Evolutionary conservation across 2,329 filamentous ascomycete species (phyloP).

Genomic region (Cryphonectria nitschkei): DNA sequence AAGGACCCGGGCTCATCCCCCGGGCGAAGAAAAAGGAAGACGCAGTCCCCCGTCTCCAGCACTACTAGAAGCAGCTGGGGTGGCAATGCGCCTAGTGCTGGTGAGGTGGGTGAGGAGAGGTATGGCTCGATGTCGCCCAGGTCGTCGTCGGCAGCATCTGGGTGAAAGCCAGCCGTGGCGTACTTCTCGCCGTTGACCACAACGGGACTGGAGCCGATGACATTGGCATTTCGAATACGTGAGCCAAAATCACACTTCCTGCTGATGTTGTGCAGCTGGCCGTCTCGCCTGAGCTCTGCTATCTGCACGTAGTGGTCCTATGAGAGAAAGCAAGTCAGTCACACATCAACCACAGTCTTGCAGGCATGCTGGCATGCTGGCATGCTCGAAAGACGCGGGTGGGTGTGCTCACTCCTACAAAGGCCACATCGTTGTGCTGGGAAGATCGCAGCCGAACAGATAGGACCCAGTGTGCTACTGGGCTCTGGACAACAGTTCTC

Average conservation of each 20-base stretch:
- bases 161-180: constrained; percentile 27
- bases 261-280: constrained; percentile 75
- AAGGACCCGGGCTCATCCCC: constrained; percentile 46
- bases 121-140: constrained; percentile 32
- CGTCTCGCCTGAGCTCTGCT: constrained; percentile 70
- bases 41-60: constrained; percentile 71
- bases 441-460: constrained; percentile 76
- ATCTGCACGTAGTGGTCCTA: constrained; percentile 81
- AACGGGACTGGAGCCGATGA: constrained; percentile 64
- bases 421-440: constrained; percentile 78
- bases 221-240: constrained; percentile 76
- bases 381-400: background rate
- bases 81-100: constrained; percentile 45
- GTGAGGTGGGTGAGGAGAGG: constrained; percentile 7
- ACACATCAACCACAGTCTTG: constrained; percentile 31
- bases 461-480: constrained; percentile 75
- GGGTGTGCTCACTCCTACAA: constrained; percentile 69
- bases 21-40: constrained; percentile 73
- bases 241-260: constrained; percentile 78
- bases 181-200: constrained; percentile 38
- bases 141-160: constrained; percentile 44
- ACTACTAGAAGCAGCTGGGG: constrained; percentile 82
- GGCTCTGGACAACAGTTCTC: constrained; percentile 76
- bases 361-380: background rate
- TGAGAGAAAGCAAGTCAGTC: constrained; percentile 20